phyloP scores from a whole-genome alignment of 768 basidiomycete genomes.

The Lactifluus volemus region DNA sequence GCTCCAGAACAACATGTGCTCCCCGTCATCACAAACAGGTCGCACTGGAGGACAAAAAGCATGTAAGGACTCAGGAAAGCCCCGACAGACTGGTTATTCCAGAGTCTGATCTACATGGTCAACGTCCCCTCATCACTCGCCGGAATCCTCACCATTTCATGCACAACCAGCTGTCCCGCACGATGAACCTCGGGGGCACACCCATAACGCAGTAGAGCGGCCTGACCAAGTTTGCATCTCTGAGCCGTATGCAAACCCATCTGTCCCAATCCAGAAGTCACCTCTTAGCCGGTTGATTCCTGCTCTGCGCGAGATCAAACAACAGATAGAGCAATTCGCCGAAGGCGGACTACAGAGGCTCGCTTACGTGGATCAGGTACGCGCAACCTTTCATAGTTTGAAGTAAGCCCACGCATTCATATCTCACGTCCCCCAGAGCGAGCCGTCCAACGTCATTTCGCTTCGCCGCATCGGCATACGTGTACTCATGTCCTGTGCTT shows the following conservation, averaged over 20 bases:
- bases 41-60: too few species aligned
- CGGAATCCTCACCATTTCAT: too few species aligned
- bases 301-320: constrained; percentile 3
- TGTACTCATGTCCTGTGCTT: constrained; percentile 8
- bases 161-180: not conserved
- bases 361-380: not conserved
- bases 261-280: not conserved
- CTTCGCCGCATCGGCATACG: constrained; percentile 1
- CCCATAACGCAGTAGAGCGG: not conserved
- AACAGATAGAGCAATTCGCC: not conserved
- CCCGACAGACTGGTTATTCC: too few species aligned
- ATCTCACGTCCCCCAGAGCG: not conserved
- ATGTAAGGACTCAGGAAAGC: not conserved
- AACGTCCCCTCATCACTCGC: not conserved
- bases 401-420: not conserved
- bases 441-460: not conserved
- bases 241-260: not conserved
- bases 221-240: not conserved
- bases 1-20: not conserved
- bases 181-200: not conserved
- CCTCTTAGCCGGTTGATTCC: not conserved
- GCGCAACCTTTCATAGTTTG: not conserved
- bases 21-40: not conserved
- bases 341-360: not conserved
- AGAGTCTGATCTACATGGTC: not conserved